These are phyloP conservation scores for Penicillium odoratum DNA, from an alignment of 495 filamentous ascomycete genomes.

Conservation along the genomic window DNA sequence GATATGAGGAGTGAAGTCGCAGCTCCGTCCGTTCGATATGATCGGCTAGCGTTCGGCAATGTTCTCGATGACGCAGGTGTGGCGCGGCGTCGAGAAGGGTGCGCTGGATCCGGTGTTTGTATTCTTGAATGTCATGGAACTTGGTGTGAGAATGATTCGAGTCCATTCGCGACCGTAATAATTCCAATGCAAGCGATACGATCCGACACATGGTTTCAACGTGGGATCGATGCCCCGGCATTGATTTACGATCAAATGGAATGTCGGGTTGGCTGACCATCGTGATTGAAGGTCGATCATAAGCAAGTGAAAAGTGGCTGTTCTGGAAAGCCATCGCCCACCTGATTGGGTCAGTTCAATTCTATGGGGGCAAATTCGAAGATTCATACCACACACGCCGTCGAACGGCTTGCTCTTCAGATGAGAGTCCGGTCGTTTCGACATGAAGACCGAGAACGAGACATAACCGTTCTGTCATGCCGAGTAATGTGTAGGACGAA, in stretches of 20 bases:
- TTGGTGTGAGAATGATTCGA: slow-evolving; percentile 38
- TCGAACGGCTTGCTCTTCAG: slow-evolving; percentile 35
- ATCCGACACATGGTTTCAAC: slow-evolving; percentile 57
- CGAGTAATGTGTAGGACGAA: slow-evolving; percentile 59
- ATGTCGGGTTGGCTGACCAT: slow-evolving; percentile 54
- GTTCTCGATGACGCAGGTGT: slow-evolving; percentile 50
- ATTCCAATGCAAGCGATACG: slow-evolving; percentile 53
- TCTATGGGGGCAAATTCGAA: neutral
- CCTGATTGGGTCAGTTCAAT: slow-evolving; percentile 26
- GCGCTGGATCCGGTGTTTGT: slow-evolving; percentile 51
- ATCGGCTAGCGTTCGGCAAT: slow-evolving; percentile 48
- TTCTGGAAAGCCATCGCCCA: slow-evolving; percentile 65
- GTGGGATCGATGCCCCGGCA: slow-evolving; percentile 51
- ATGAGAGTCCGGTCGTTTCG: slow-evolving; percentile 46
- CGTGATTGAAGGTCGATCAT: slow-evolving; percentile 58
- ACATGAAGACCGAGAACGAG: slow-evolving; percentile 60
- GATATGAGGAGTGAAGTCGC: slow-evolving; percentile 59
- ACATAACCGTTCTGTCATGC: slow-evolving; percentile 60
- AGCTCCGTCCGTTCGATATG: slow-evolving; percentile 57
- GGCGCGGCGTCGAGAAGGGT: slow-evolving; percentile 52
- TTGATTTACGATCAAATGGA: slow-evolving; percentile 47
- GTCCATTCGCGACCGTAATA: slow-evolving; percentile 53
- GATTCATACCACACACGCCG: slow-evolving; percentile 42
- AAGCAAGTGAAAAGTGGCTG: slow-evolving; percentile 60
- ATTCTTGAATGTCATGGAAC: slow-evolving; percentile 49